Percentiles rank a stretch among this genome's conserved stretches.
Evolutionary conservation across 164 flowering plant species (phyloP).

Genomic region (Kingdonia uniflora): DNA sequence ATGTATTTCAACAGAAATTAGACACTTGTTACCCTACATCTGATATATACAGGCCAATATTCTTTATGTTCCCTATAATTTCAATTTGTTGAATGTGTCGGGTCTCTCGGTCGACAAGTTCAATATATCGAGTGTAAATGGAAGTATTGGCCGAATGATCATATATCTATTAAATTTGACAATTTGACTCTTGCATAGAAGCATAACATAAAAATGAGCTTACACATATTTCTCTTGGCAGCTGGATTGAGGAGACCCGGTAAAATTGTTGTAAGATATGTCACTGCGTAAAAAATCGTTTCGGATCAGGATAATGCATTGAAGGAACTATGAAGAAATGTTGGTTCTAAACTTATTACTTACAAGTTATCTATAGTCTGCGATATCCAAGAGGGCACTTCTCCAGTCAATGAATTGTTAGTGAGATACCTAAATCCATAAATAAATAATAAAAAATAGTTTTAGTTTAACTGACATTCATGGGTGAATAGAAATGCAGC

Average conservation of each 20-base stretch:
- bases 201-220: slow-evolving; percentile 11
- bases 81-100: no score
- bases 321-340: background rate
- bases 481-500: background rate
- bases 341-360: slow-evolving; percentile 13
- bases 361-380: slow-evolving; percentile 26
- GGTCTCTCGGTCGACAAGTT: no score
- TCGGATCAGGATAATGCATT: background rate
- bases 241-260: slow-evolving; percentile 18
- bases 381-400: slow-evolving; percentile 38
- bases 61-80: no score
- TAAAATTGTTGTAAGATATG: slow-evolving; percentile 35
- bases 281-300: slow-evolving; percentile 35
- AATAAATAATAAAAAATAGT: no score
- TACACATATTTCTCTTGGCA: slow-evolving; percentile 39
- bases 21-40: no score
- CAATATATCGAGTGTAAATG: no score
- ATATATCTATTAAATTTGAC: no score
- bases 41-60: no score
- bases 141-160: no score
- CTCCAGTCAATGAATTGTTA: slow-evolving; percentile 54
- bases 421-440: slow-evolving; percentile 49
- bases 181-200: no score
- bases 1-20: no score
- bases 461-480: no score